phyloP scores from a whole-genome alignment of 164 flowering plant species.

The Aristolochia californica region DNA sequence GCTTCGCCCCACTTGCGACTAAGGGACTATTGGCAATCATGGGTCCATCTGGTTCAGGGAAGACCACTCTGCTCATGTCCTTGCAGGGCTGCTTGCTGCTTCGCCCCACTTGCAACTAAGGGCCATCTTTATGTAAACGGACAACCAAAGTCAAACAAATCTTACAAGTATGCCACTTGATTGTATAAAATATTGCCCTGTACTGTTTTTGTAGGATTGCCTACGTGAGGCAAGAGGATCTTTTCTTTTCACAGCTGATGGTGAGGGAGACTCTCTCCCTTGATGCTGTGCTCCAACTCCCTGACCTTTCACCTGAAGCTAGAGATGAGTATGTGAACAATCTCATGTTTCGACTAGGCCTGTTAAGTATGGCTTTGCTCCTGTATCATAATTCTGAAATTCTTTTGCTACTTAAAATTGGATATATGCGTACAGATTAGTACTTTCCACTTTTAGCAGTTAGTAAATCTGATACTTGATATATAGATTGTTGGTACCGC shows the following conservation, averaged over 20 bases:
- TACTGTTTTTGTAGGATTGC: slow-evolving; percentile 47
- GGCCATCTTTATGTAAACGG: slow-evolving; percentile 84
- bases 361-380: slow-evolving; percentile 39
- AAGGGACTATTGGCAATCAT: slow-evolving; percentile 98
- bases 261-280: slow-evolving; percentile 91
- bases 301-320: slow-evolving; percentile 47
- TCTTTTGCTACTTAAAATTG: too few species aligned
- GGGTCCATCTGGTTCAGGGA: slow-evolving; percentile 99
- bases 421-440: too few species aligned
- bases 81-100: slow-evolving; percentile 72
- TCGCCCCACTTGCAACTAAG: slow-evolving; percentile 67
- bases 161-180: slow-evolving; percentile 38
- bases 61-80: slow-evolving; percentile 84
- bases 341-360: slow-evolving; percentile 69
- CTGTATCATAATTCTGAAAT: too few species aligned
- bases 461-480: too few species aligned
- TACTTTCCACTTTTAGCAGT: too few species aligned
- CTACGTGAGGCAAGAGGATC: slow-evolving; percentile 88
- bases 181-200: background rate
- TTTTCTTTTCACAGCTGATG: slow-evolving; percentile 92
- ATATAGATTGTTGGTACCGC: too few species aligned
- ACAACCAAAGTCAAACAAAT: slow-evolving; percentile 29
- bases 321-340: slow-evolving; percentile 72
- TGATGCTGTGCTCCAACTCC: slow-evolving; percentile 90
- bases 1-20: slow-evolving; percentile 62